Evolutionary conservation across 1,284 basidiomycete species (phyloP).

Genomic region (Ganoderma lingzhi): DNA sequence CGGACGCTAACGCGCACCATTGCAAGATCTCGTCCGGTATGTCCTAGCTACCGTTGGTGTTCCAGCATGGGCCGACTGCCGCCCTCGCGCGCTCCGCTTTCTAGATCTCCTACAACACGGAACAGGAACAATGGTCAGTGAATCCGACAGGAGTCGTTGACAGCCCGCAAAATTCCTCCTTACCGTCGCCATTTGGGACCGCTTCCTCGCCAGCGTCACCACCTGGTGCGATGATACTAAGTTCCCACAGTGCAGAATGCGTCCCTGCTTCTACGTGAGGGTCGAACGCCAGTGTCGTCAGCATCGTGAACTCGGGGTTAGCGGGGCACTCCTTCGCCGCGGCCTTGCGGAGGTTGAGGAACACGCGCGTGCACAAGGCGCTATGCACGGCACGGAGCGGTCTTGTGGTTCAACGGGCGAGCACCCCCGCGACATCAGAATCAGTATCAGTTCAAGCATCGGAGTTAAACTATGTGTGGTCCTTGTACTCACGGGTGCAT

Average conservation of each 20-base stretch:
- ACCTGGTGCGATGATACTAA: not conserved
- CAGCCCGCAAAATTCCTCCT: not conserved
- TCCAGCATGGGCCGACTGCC: not conserved
- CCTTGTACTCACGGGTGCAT: too few species aligned
- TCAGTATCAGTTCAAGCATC: too few species aligned
- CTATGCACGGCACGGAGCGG: not conserved
- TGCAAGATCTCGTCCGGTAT: not conserved
- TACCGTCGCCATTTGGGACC: not conserved
- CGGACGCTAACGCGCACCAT: too few species aligned
- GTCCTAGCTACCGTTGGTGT: not conserved
- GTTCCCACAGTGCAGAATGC: not conserved
- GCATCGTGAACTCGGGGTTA: not conserved
- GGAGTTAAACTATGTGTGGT: too few species aligned
- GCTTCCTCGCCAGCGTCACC: not conserved
- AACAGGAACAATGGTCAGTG: not conserved
- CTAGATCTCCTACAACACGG: not conserved
- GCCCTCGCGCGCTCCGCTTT: not conserved
- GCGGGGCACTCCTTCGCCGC: not conserved
- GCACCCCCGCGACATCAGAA: too few species aligned
- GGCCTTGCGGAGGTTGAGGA: constrained; percentile 7
- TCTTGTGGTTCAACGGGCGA: not conserved
- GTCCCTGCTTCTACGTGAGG: not conserved
- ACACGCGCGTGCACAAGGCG: not conserved
- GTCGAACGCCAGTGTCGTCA: constrained; percentile 3
- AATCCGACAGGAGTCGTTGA: not conserved